These are phyloP conservation scores for Ganoderma resinaceum DNA, from an alignment of 1,284 basidiomycete genomes.

Conservation along the genomic window DNA sequence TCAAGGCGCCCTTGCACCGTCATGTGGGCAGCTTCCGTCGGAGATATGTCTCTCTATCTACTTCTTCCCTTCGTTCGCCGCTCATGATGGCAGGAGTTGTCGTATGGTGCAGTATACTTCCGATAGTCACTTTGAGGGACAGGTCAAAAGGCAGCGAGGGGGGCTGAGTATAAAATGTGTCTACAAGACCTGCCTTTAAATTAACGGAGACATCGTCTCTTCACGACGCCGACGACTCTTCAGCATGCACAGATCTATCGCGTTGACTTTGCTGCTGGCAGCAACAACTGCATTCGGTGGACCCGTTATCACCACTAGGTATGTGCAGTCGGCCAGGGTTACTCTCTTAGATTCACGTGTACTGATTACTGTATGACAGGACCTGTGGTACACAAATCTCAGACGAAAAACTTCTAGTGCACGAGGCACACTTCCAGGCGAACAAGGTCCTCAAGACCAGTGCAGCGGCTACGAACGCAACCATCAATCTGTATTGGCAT, in stretches of 20 bases:
- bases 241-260: background rate
- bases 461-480: slow-evolving; percentile 41
- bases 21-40: slow-evolving; percentile 17
- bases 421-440: slow-evolving; percentile 52
- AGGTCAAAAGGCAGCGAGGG: background rate
- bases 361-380: slow-evolving; percentile 27
- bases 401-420: slow-evolving; percentile 43
- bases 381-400: slow-evolving; percentile 47
- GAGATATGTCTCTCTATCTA: slow-evolving; percentile 11
- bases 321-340: background rate
- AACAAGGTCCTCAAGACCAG: slow-evolving; percentile 44
- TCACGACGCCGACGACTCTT: background rate
- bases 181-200: background rate
- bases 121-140: background rate
- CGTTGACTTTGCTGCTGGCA: background rate
- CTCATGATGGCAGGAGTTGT: background rate
- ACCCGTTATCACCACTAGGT: background rate
- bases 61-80: slow-evolving; percentile 7
- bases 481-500: slow-evolving; percentile 53
- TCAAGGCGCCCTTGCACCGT: background rate
- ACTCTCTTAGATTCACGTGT: background rate
- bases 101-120: background rate
- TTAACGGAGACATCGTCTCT: background rate
- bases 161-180: background rate
- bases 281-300: background rate